Base-by-base conservation (phyloP, 805 yeast genomes). In the Starmerella apis region DNA sequence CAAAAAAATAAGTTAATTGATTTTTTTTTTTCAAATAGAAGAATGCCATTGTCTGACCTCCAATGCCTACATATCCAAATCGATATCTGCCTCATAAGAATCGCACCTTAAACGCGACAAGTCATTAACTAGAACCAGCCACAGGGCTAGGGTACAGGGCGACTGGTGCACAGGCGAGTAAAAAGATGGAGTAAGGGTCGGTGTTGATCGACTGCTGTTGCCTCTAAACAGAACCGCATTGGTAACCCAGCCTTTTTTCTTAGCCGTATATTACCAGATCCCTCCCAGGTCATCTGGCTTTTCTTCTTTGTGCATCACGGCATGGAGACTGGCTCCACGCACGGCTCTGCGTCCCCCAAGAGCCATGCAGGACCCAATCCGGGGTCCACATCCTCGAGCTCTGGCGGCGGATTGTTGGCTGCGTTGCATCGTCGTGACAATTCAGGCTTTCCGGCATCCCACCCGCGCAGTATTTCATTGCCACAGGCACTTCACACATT, bases 271-370 rank as follows among this genome's bases (percentile, higher is more conserved):
- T 24, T 24, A 38, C 43, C 43, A 38, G 43, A 23, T 24, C n/a
- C 25, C 16, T 14, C 43, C 43, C 43, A 4, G 43, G 31, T 10
- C 31, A n/a, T 38, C 13, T 13, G 32, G 24, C 33, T 14, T 16
- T 27, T 27, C 13, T 24, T 33, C 16, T 16, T 25, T 20, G 33
- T 25, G 44, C 44, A 41, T 18, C 44, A 27, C 32, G 44, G 44
- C 33, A 41, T 41, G 44, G 44, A 41, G 33, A 41, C 44, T 41
- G 44, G 44, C 33, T 25, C 44, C 32, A 27, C 44, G 44, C 33
- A 25, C 44, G 44, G 44, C 33, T 27, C 33, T 9, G 23, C 23
- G 16, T 24, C 43, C 11, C 11, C 25, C 28, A 38, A 38, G 43
- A 38, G 43, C 30, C 43, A 38, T 38, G 43, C 43, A 38, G 30